Evolutionary conservation across 2,329 filamentous ascomycete species (phyloP), one percentile per base, ranked within the genome.

Genomic region (Kalaharituber pfeilii): DNA sequence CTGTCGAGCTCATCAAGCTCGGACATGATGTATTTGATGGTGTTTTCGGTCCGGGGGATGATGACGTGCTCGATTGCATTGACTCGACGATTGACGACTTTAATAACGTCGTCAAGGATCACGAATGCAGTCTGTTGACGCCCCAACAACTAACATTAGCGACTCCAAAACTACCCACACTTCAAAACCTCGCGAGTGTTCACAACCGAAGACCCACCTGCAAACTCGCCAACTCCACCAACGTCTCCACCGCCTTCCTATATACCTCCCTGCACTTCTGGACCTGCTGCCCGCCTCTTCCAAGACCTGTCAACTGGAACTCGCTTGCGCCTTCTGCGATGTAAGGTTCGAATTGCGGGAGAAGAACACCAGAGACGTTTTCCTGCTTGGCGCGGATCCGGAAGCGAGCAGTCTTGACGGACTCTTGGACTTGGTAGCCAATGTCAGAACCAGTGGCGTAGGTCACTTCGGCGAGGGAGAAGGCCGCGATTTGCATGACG

Each of bases 1-100:
- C 59, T 56, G 39, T 64, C 93, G 51, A 98, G 75, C 71, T 98
- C 91, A 67, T 98, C 91, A 15, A 98, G 78, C 68, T 98, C 91
- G 1, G 89, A 94, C 72, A 96, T 96, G 36, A 54, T 71, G 81
- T 81, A 98, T 72, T 94, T 95, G 73, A 98, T 98, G n/a, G 91
- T 98, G 66, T 96, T 98, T 69, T 98, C 91, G 13, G 91, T 98
- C 62, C 91, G 78, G 11, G 91, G 91, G 65, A 98, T 98, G 63
- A 98, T 96, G 63, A 98, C 86, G 68, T 93, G 84, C 69, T 91
- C 85, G 81, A 96, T 95, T 55, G 89, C 89, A 67, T 95, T 95
- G 18, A 96, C 89, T 85, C 91, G 82, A 66, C 91, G 80, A 69
- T 98, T 98, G 53, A 98, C 91, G 25, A 96, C 87, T 73, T 98